Conservation (phyloP, 1,284 basidiomycete species). For the Trichosporon asahii region DNA sequence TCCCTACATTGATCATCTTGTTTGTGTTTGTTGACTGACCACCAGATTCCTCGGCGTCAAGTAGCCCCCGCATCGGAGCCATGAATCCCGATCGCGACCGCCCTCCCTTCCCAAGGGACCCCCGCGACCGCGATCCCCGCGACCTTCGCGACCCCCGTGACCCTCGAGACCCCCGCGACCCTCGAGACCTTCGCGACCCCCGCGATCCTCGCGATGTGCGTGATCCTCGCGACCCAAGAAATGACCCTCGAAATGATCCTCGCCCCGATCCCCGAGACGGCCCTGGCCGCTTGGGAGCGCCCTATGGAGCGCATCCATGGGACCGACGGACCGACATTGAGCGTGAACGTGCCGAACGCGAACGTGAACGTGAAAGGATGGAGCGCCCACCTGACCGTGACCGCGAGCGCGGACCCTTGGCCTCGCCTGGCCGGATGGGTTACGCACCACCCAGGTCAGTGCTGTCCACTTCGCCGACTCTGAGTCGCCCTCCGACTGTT, state of each 20-base stretch:
- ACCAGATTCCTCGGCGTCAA: slow-evolving; percentile 2
- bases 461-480: slow-evolving; percentile 24
- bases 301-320: slow-evolving; percentile 6
- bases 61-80: background rate
- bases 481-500: slow-evolving; percentile 16
- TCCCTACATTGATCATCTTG: background rate
- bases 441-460: slow-evolving; percentile 9
- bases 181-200: background rate
- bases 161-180: background rate
- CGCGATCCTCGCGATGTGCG: background rate
- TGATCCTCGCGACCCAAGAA: slow-evolving; percentile 6
- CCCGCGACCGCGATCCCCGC: slow-evolving; percentile 1
- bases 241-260: slow-evolving; percentile 6
- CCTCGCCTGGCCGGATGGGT: slow-evolving; percentile 4
- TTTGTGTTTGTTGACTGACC: slow-evolving; percentile 8
- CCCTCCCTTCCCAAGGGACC: slow-evolving; percentile 9
- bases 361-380: slow-evolving; percentile 16
- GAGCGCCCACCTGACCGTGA: slow-evolving; percentile 8
- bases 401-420: slow-evolving; percentile 7
- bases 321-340: slow-evolving; percentile 18
- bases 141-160: background rate
- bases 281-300: background rate
- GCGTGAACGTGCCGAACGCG: slow-evolving; percentile 19
- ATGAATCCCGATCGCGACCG: slow-evolving; percentile 8
- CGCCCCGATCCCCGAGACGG: slow-evolving; percentile 3